Evolutionary conservation across 2,329 filamentous ascomycete species (phyloP).

Genomic region (Scytalidium lignicola): DNA sequence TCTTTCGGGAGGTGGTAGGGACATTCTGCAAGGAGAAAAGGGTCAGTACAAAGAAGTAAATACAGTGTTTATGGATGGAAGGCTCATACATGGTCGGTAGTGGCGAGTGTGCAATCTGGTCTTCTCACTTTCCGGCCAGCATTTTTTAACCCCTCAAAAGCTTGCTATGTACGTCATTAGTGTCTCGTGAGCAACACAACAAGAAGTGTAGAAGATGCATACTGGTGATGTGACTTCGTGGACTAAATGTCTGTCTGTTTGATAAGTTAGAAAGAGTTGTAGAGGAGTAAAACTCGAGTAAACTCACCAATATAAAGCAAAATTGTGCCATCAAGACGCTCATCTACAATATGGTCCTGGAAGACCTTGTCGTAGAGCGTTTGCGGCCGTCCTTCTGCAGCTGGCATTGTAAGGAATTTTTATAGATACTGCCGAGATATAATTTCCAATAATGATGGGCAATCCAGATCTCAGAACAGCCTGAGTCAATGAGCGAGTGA

Average conservation of each 20-base stretch:
- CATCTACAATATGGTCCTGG: constrained; percentile 87
- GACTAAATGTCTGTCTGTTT: constrained; percentile 82
- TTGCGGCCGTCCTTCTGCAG: constrained; percentile 63
- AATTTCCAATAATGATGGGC: neutral
- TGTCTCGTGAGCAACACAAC: constrained; percentile 4
- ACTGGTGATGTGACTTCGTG: constrained; percentile 98
- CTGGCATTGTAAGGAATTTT: constrained; percentile 61
- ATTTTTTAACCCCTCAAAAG: constrained; percentile 91
- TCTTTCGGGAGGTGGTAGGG: constrained; percentile 84
- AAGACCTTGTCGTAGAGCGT: constrained; percentile 99
- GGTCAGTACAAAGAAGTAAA: neutral
- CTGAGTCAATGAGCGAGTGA: neutral
- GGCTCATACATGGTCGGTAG: constrained; percentile 83
- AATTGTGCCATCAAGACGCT: constrained; percentile 89
- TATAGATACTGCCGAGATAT: neutral
- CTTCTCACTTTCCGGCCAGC: constrained; percentile 82
- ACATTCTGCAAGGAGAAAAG: constrained; percentile 62
- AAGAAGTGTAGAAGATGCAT: constrained; percentile 32
- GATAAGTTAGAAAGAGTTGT: constrained; percentile 10
- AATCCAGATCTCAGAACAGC: neutral
- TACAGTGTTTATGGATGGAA: neutral
- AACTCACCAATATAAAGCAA: constrained; percentile 84
- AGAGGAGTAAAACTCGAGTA: neutral
- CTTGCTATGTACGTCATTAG: constrained; percentile 59
- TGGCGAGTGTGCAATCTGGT: constrained; percentile 94